These are phyloP conservation scores for Carex parvula DNA, from an alignment of 176 grass and related monocot species.

Conservation along the genomic window DNA sequence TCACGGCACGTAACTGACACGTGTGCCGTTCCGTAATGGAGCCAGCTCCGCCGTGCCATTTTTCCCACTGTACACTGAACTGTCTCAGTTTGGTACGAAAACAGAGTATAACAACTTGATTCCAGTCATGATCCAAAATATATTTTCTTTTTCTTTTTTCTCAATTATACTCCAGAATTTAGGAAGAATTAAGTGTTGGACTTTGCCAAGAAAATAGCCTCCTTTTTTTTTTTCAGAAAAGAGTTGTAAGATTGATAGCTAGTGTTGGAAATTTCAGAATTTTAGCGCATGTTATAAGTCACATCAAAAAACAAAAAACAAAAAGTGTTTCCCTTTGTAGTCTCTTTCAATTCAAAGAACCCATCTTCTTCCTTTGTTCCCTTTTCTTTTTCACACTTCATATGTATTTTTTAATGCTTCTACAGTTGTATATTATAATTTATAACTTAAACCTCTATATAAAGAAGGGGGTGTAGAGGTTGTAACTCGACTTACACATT, in stretches of 20 bases:
- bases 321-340: not conserved
- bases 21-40: too few relatives aligned
- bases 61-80: too few relatives aligned
- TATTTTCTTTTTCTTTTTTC: not conserved
- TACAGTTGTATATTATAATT: not conserved
- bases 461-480: not conserved
- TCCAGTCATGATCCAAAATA: not conserved
- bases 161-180: not conserved
- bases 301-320: slow-evolving; percentile 1
- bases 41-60: too few relatives aligned
- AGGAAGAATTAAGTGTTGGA: not conserved
- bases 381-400: not conserved
- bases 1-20: too few relatives aligned
- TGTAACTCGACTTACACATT: not conserved
- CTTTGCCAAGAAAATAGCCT: not conserved
- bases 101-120: not conserved
- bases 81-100: too few relatives aligned
- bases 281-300: not conserved
- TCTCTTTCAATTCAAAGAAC: slow-evolving; percentile 12
- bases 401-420: not conserved
- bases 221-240: not conserved
- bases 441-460: slow-evolving; percentile 9
- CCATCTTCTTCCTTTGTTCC: not conserved
- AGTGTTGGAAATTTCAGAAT: too few relatives aligned
- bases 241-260: not conserved